Evolutionary conservation across 495 filamentous ascomycete genomes (phyloP).

Genomic region (Hapsidospora chrysogenum): DNA sequence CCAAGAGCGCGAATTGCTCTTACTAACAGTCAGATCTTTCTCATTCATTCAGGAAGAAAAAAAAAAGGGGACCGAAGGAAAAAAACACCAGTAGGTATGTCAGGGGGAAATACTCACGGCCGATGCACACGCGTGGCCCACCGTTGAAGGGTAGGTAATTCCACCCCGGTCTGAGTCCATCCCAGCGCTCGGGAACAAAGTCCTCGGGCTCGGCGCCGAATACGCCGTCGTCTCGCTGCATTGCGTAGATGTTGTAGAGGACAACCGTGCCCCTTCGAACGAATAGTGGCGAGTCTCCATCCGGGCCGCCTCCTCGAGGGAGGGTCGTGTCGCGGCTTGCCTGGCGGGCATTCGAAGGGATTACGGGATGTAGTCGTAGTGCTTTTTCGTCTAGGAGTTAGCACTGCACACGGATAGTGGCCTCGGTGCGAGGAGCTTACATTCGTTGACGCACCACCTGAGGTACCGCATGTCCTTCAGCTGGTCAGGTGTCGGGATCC

Average conservation of each 20-base stretch:
- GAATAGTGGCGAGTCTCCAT: conserved; percentile 43
- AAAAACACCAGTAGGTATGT: conserved; percentile 28
- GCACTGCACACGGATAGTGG: not conserved
- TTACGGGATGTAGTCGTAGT: conserved; percentile 56
- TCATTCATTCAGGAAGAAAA: not conserved
- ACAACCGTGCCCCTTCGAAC: conserved; percentile 23
- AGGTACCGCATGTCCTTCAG: conserved; percentile 51
- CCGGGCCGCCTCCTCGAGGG: conserved; percentile 53
- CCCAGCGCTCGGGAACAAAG: conserved; percentile 36
- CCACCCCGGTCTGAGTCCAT: conserved; percentile 27
- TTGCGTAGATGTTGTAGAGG: conserved; percentile 28
- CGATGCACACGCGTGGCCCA: conserved; percentile 38
- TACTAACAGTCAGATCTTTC: not conserved
- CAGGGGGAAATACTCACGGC: conserved; percentile 24
- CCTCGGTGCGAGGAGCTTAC: conserved; percentile 5
- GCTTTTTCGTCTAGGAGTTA: conserved; percentile 40
- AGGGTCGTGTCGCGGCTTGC: conserved; percentile 54
- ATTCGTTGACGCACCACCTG: conserved; percentile 17
- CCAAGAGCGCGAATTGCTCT: conserved; percentile 33
- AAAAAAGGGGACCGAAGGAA: conserved; percentile 3
- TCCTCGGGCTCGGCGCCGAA: conserved; percentile 34
- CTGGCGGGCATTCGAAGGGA: conserved; percentile 55
- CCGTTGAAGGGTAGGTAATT: conserved; percentile 42
- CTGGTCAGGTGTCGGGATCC: conserved; percentile 35
- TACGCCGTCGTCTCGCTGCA: conserved; percentile 38